phyloP scores from a whole-genome alignment of 495 filamentous ascomycete genomes.

The Aspergillus bertholletiae region DNA sequence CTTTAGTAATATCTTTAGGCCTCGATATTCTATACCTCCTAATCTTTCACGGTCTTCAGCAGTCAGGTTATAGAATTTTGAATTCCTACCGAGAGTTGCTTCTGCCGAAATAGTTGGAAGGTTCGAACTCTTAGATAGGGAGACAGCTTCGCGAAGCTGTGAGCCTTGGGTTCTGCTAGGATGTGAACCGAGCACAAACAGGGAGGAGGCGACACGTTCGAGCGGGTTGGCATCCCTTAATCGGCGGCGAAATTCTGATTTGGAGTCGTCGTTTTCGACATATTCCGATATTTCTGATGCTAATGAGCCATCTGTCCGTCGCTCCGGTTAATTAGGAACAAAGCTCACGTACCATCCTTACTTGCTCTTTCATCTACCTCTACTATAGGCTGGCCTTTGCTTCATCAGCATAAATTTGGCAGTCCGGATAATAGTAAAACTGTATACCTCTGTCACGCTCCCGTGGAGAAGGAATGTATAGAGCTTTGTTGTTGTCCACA shows the following conservation, averaged over 20 bases:
- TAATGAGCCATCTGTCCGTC: not conserved
- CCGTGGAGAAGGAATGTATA: constrained; percentile 34
- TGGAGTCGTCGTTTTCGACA: constrained; percentile 3
- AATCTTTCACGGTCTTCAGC: constrained; percentile 55
- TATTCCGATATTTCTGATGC: not conserved
- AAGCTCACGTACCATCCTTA: constrained; percentile 13
- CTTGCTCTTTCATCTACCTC: constrained; percentile 14
- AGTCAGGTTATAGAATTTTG: constrained; percentile 68
- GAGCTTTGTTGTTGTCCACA: constrained; percentile 19
- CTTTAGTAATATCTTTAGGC: constrained; percentile 52
- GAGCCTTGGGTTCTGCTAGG: constrained; percentile 5
- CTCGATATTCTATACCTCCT: constrained; percentile 62
- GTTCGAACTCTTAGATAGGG: constrained; percentile 15
- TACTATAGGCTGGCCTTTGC: constrained; percentile 14
- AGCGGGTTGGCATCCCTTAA: constrained; percentile 1
- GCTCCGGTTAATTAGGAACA: not conserved
- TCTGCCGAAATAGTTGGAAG: constrained; percentile 26
- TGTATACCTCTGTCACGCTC: constrained; percentile 28
- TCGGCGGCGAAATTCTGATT: constrained; percentile 2
- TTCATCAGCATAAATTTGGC: not conserved
- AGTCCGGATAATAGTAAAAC: not conserved
- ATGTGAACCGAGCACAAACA: constrained; percentile 4
- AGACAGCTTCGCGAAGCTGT: constrained; percentile 8
- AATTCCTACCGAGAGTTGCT: constrained; percentile 73
- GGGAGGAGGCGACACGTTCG: constrained; percentile 11